phyloP scores from a whole-genome alignment of 306 rosid species.

The Cucumis cinereus region DNA sequence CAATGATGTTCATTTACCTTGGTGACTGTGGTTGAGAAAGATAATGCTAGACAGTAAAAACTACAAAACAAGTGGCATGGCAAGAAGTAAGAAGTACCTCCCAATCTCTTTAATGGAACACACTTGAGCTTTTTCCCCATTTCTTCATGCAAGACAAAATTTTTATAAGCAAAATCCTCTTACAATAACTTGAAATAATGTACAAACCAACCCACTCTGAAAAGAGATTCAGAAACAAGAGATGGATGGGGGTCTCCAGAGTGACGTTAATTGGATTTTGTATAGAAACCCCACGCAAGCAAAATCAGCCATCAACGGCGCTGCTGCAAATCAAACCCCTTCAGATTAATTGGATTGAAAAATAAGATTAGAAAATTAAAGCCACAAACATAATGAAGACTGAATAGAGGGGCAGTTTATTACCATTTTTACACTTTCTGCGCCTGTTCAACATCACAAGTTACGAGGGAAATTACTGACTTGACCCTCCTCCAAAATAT shows the following conservation, averaged over 20 bases:
- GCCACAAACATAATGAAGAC: constrained; percentile 5
- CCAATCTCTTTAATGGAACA: not conserved
- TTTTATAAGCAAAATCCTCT: constrained; percentile 38
- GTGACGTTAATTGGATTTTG: constrained; percentile 26
- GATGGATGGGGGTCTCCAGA: not conserved
- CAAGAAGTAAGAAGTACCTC: not conserved
- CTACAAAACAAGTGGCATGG: not conserved
- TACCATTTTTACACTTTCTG: constrained; percentile 18
- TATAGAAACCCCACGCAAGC: constrained; percentile 22
- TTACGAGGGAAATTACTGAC: constrained; percentile 69
- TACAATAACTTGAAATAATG: constrained; percentile 47
- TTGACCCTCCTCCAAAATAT: constrained; percentile 87
- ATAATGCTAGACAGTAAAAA: not conserved
- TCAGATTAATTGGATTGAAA: constrained; percentile 21
- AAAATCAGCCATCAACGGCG: constrained; percentile 24
- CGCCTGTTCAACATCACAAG: constrained; percentile 36
- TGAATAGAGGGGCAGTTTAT: constrained; percentile 19
- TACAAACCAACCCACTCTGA: constrained; percentile 39
- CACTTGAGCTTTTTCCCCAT: constrained; percentile 10
- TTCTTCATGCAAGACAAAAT: constrained; percentile 44
- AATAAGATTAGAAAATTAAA: constrained; percentile 20
- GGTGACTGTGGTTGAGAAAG: not conserved
- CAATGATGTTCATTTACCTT: not conserved
- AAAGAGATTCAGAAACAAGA: constrained; percentile 8
- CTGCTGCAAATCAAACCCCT: constrained; percentile 23